These are phyloP conservation scores for Hymenoscyphus salicellus DNA, from an alignment of 2,329 filamentous ascomycete genomes.

Conservation along the genomic window DNA sequence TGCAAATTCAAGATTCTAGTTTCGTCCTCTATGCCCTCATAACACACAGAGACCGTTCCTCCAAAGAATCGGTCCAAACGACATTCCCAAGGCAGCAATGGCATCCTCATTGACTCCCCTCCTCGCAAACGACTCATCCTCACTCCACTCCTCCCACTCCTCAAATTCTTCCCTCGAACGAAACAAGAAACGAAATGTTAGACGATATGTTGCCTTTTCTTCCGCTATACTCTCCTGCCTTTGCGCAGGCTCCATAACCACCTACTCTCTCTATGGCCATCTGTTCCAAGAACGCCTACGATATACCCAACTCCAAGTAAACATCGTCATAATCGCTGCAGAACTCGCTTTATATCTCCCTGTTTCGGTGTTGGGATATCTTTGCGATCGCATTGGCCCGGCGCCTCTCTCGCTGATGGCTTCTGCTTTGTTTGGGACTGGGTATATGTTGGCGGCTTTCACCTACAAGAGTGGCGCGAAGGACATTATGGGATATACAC, in stretches of 20 bases:
- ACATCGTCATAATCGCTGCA: constrained; percentile 80
- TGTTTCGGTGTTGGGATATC: constrained; percentile 84
- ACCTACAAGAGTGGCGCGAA: constrained; percentile 62
- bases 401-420: constrained; percentile 72
- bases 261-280: constrained; percentile 91
- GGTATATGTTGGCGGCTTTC: constrained; percentile 79
- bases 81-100: constrained; percentile 16
- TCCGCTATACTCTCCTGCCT: constrained; percentile 58
- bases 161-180: constrained; percentile 20
- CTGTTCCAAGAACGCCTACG: constrained; percentile 81
- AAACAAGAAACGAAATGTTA: constrained; percentile 26
- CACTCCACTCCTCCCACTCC: constrained; percentile 21
- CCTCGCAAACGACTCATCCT: constrained; percentile 22
- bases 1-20: neutral
- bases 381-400: constrained; percentile 86
- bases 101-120: constrained; percentile 25
- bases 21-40: constrained; percentile 1
- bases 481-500: constrained; percentile 42
- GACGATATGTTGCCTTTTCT: constrained; percentile 47
- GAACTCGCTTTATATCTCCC: constrained; percentile 88
- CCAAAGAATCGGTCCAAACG: neutral
- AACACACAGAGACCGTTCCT: neutral
- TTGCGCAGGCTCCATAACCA: constrained; percentile 86
- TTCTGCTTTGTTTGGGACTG: constrained; percentile 69
- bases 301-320: constrained; percentile 91